Base-by-base conservation (phyloP, 352 stramenopile species). In the Phytophthora parvispora region DNA sequence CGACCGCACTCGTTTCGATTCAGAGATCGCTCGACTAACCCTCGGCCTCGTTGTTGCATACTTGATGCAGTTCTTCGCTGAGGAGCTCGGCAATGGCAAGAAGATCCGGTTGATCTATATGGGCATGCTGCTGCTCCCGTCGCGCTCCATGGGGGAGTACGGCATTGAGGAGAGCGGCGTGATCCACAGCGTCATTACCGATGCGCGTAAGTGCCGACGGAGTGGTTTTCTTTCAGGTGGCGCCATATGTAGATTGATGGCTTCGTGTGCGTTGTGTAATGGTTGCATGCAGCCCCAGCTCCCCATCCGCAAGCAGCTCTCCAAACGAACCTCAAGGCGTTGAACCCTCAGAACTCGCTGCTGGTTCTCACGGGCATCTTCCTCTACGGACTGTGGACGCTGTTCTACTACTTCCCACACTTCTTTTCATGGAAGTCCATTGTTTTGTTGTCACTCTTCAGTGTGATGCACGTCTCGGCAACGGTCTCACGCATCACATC, bases 21-120 rank as follows among this genome's bases (percentile, higher is more conserved):
- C 3, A 25, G 32, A 8, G 48, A 36, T 42, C 15, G 2, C 10
- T 40, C 15, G 2, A 27, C 9, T 64, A 6, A 64, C 27, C 6
- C 15, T 53, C 12, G 18, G 15, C 36, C 36, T 12, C 4, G 36
- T 7, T 43, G 36, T 15, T 42, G 34, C 13, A 47, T 47, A n/a
- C 8, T 52, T 60, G 22, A 12, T 49, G 31, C 31, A 95, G 83
- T 93, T 93, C 57, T 95, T 93, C 45, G 70, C 77, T 0, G 72
- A 88, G 8, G 84, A 83, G 32, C 58, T 90, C 6, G 74, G 72
- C 0, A 71, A 80, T 38, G 75, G 69, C 20, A 92, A 91, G 59
- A 89, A 88, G 31, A 78, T 95, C 28, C 79, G 87, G 2, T 60
- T 93, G 24, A 93, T 95, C 67, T 93, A 93, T 75, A 92, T 92